Conservation (phyloP, 2,329 filamentous ascomycete genomes). For the Sphaceloma murrayae region DNA sequence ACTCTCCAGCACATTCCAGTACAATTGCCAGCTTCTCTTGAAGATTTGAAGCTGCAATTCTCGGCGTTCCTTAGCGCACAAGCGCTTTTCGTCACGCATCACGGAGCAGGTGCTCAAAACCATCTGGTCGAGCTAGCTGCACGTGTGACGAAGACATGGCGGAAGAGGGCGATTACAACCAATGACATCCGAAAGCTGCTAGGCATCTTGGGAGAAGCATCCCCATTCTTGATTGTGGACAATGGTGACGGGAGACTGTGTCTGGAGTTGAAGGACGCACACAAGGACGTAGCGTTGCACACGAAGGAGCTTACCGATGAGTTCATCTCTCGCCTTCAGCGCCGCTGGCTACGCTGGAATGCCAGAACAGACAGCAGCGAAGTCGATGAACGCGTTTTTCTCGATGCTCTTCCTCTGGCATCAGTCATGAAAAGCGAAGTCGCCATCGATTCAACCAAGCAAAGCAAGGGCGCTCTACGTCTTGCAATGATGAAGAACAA, state of each 20-base stretch:
- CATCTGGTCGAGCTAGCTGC: conserved; percentile 34
- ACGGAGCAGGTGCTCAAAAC: conserved; percentile 37
- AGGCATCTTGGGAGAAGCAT: conserved; percentile 28
- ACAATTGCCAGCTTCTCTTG: conserved; percentile 33
- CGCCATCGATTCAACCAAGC: conserved; percentile 24
- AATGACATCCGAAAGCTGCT: conserved; percentile 40
- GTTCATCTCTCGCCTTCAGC: conserved; percentile 42
- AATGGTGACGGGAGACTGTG: conserved; percentile 36
- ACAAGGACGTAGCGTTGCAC: conserved; percentile 23
- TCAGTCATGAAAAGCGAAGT: conserved; percentile 45
- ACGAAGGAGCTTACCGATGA: conserved; percentile 41
- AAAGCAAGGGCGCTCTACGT: conserved; percentile 55
- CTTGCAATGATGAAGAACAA: conserved; percentile 57
- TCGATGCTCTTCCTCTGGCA: conserved; percentile 48
- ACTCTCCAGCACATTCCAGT: conserved; percentile 1
- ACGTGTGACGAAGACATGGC: conserved; percentile 37
- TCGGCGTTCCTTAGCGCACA: conserved; percentile 42
- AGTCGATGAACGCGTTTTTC: conserved; percentile 37
- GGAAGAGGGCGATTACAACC: conserved; percentile 37
- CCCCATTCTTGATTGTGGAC: conserved; percentile 33
- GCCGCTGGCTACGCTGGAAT: conserved; percentile 37
- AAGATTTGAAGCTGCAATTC: conserved; percentile 38
- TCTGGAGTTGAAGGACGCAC: conserved; percentile 30
- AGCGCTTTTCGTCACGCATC: conserved; percentile 42
- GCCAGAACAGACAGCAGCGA: conserved; percentile 32